A percentile compares a stretch with the other conserved stretches of the same genome.
Evolutionary conservation across 768 basidiomycete species (phyloP).

Genomic region (Russula vinacea): DNA sequence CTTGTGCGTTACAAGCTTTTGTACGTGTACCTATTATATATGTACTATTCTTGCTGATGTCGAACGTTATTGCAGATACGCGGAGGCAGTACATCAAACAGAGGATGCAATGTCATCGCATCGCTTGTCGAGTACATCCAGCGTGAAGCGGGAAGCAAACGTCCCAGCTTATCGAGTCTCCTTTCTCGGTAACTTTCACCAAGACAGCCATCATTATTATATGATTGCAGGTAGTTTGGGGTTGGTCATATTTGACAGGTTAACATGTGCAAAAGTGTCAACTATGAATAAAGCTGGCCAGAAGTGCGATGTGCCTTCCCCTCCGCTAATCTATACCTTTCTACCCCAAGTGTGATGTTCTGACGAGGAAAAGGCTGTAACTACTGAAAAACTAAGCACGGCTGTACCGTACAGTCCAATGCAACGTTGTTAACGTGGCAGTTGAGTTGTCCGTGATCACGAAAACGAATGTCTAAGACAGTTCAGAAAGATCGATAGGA

Average conservation of each 20-base stretch:
- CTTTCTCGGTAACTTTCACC: slow-evolving; percentile 22
- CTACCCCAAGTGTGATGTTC: background rate
- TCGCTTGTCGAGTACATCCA: slow-evolving; percentile 38
- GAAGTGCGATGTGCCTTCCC: background rate
- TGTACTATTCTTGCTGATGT: background rate
- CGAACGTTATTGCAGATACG: slow-evolving; percentile 41
- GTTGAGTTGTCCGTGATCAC: background rate
- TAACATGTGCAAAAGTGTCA: background rate
- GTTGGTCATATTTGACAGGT: background rate
- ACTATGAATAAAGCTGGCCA: background rate
- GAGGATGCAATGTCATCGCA: slow-evolving; percentile 50
- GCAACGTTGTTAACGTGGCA: background rate
- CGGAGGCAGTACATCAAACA: slow-evolving; percentile 52
- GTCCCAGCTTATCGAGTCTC: slow-evolving; percentile 28
- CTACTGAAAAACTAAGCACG: slow-evolving; percentile 2
- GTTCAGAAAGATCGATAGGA: slow-evolving; percentile 12
- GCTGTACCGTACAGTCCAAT: background rate
- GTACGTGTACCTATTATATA: slow-evolving; percentile 47
- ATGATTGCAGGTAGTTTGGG: background rate
- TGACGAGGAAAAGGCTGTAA: background rate
- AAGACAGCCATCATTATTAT: background rate
- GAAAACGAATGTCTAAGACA: background rate
- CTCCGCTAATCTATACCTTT: background rate
- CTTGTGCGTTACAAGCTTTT: slow-evolving; percentile 91
- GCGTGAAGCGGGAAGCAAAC: slow-evolving; percentile 33